A percentile compares a stretch with the other conserved stretches of the same genome.
phyloP scores from a whole-genome alignment of 805 yeast genomes.

The Candida xiaguanensis region DNA sequence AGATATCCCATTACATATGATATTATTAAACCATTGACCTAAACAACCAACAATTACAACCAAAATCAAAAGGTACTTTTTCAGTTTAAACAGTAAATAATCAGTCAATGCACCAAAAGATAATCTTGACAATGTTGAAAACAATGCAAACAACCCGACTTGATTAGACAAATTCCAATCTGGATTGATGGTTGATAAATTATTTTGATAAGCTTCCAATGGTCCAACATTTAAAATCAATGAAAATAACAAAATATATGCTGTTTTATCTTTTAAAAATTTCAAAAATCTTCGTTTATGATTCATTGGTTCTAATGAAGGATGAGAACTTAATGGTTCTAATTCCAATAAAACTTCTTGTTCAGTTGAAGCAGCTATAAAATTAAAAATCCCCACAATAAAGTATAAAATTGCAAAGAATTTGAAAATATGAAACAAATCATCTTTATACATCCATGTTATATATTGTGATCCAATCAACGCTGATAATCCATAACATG shows the following conservation, averaged over 20 bases:
- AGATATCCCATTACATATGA: constrained; percentile 53
- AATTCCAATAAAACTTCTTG: constrained; percentile 25
- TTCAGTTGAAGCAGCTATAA: constrained; percentile 60
- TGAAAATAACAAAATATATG: constrained; percentile 61
- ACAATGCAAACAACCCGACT: constrained; percentile 59
- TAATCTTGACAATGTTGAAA: constrained; percentile 70
- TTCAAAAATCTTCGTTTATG: constrained; percentile 30
- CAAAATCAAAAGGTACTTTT: constrained; percentile 29
- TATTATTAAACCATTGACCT: constrained; percentile 25
- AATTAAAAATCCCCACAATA: constrained; percentile 54
- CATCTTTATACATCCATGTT: constrained; percentile 39
- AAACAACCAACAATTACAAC: constrained; percentile 25
- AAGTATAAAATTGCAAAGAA: constrained; percentile 53
- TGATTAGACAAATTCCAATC: constrained; percentile 35
- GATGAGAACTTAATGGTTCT: constrained; percentile 25
- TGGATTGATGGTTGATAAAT: constrained; percentile 62
- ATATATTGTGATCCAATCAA: constrained; percentile 66
- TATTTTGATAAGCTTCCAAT: constrained; percentile 77
- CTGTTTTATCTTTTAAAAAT: constrained; percentile 51
- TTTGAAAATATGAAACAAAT: constrained; percentile 50
- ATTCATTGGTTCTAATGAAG: constrained; percentile 36
- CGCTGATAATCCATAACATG: constrained; percentile 82
- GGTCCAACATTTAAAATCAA: constrained; percentile 76
- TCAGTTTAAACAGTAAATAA: constrained; percentile 34
- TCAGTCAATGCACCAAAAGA: constrained; percentile 69